phyloP scores from a whole-genome alignment of 352 stramenopile species.

The Plasmopara muralis region DNA sequence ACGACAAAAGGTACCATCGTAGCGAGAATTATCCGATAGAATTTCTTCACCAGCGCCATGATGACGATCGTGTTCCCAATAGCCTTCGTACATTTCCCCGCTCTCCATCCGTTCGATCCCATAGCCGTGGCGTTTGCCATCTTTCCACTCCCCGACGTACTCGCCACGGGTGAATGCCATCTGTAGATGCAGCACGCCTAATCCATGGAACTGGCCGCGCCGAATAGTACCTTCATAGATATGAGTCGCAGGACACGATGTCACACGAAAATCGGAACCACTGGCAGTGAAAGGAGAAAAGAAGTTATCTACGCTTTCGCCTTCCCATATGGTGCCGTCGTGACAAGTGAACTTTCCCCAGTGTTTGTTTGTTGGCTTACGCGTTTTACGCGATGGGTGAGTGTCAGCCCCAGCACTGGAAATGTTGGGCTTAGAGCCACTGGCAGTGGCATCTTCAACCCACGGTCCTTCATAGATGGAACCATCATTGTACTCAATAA shows the following conservation, averaged over 20 bases:
- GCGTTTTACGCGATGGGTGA: constrained; percentile 48
- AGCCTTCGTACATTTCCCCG: constrained; percentile 73
- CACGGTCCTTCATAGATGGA: constrained; percentile 77
- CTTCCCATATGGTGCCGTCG: constrained; percentile 70
- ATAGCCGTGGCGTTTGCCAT: constrained; percentile 72
- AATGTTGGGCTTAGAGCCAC: constrained; percentile 38
- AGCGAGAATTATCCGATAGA: constrained; percentile 62
- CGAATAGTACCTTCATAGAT: constrained; percentile 51
- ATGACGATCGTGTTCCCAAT: constrained; percentile 60
- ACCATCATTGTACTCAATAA: constrained; percentile 73
- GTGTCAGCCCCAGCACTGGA: constrained; percentile 16
- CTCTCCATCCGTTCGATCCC: constrained; percentile 73
- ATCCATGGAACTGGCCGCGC: constrained; percentile 61
- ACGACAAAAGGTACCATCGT: constrained; percentile 53
- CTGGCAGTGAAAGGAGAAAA: constrained; percentile 70
- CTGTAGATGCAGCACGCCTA: constrained; percentile 60
- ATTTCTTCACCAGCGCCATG: constrained; percentile 62
- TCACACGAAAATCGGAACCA: constrained; percentile 48
- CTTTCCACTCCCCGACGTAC: constrained; percentile 79
- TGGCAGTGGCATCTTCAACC: constrained; percentile 45
- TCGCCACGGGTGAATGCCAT: constrained; percentile 54
- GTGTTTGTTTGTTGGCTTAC: constrained; percentile 26
- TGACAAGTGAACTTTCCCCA: constrained; percentile 73
- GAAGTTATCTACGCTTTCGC: constrained; percentile 74
- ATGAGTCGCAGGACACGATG: constrained; percentile 32